Evolutionary conservation across 768 basidiomycete genomes (phyloP), one percentile per base, ranked within the genome.

Genomic region (Lyophyllum decastes): DNA sequence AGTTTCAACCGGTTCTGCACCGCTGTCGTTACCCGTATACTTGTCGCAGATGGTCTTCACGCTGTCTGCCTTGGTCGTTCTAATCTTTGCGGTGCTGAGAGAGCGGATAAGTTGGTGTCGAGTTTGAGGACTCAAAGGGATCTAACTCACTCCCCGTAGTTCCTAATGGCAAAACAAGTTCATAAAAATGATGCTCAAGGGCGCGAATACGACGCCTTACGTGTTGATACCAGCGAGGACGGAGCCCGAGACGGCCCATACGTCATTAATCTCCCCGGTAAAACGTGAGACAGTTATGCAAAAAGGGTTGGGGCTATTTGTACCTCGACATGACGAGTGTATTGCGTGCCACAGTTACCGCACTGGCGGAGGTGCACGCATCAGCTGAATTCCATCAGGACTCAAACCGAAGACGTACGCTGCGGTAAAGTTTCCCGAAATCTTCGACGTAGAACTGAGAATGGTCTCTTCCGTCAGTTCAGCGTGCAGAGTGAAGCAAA

Each of bases 401-500:
- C 2, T 17, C 22, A 21, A 51, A 55, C 8, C 19, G 10, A 49
- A 35, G 17, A 34, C 68, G 24, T 51, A 72, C 71, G 61, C 71
- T 72, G 21, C 74, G 70, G 55, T 75, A 76, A 49, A 76, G 66
- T 55, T 76, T 76, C 30, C 74, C 74, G 51, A 75, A 75, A 62
- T 75, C 70, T 62, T 75, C 73, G 10, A 68, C 73, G 49, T 76
- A 76, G 72, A 76, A 76, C 73, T 75, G 35, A 30, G 12, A 10
- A 25, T 11, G 12, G 17, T 44, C 14, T 30, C 16, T 10, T 30
- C 10, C 30, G 30, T 30, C 30, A 30, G 30, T 30, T 4, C 10
- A 30, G 4, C n/a, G n/a, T 33, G 11, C n/a, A n/a, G n/a, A n/a
- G 46, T n/a, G 24, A 16, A 5, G 21, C n/a, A n/a, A n/a, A 22